phyloP scores from a whole-genome alignment of 306 rosid genomes.

The Phaseolus lunatus region DNA sequence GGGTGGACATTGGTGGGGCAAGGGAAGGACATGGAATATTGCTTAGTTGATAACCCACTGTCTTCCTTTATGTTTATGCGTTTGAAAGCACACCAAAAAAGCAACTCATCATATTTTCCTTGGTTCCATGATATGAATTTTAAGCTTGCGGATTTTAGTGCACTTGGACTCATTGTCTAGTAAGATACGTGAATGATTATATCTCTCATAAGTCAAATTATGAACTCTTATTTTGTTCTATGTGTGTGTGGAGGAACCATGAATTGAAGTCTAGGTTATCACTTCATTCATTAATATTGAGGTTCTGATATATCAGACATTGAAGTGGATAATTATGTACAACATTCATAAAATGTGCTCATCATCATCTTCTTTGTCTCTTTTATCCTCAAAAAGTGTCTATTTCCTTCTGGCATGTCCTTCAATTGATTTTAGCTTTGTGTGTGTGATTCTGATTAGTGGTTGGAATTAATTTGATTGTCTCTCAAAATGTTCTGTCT shows the following conservation, averaged over 20 bases:
- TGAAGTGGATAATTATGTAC: too few species aligned
- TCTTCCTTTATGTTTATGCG: conserved; percentile 57
- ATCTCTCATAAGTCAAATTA: neutral
- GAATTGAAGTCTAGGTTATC: too few species aligned
- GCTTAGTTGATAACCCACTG: conserved; percentile 63
- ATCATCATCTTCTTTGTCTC: neutral
- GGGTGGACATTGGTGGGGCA: conserved; percentile 34
- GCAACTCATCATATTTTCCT: neutral
- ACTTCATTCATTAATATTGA: too few species aligned
- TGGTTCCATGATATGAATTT: neutral
- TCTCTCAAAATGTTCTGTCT: neutral
- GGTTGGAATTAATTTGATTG: neutral
- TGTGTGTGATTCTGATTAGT: neutral
- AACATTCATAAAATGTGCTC: neutral
- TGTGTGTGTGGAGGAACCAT: too few species aligned
- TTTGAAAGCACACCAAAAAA: conserved; percentile 40
- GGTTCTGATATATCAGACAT: too few species aligned
- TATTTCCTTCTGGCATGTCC: neutral
- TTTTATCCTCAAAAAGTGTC: neutral
- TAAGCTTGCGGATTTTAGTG: neutral
- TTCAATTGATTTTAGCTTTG: neutral
- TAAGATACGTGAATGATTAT: neutral
- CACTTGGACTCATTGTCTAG: neutral
- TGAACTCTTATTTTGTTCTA: neutral
- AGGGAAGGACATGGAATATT: conserved; percentile 39